Evolutionary conservation across 2,329 filamentous ascomycete species (phyloP).

Genomic region (Orbilia blumenaviensis): DNA sequence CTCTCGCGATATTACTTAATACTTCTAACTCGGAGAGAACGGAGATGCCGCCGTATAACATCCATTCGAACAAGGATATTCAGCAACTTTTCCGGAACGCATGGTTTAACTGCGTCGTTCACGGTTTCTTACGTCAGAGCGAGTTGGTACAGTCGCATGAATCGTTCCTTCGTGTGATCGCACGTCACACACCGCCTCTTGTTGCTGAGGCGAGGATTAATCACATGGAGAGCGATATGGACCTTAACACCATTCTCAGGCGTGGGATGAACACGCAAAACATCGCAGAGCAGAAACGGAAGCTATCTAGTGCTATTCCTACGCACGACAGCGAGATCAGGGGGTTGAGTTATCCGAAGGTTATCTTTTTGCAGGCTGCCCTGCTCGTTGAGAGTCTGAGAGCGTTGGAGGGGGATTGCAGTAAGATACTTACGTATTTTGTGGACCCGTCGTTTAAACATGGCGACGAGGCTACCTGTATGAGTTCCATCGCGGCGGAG

Average conservation of each 20-base stretch:
- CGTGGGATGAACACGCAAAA: conserved; percentile 84
- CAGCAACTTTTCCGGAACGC: conserved; percentile 79
- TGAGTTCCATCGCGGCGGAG: conserved; percentile 70
- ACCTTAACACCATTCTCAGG: conserved; percentile 90
- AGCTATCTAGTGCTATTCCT: conserved; percentile 77
- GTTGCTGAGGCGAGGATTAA: conserved; percentile 89
- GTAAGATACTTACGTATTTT: conserved; percentile 89
- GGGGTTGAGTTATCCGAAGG: conserved; percentile 84
- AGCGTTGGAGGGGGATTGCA: conserved; percentile 86
- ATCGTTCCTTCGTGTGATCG: conserved; percentile 82
- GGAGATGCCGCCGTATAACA: conserved; percentile 56
- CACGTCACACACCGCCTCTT: conserved; percentile 84
- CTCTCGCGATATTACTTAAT: conserved; percentile 85
- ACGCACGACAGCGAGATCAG: conserved; percentile 80
- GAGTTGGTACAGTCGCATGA: conserved; percentile 76
- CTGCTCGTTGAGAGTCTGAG: conserved; percentile 89
- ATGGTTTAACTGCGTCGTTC: conserved; percentile 97
- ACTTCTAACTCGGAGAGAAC: conserved; percentile 63
- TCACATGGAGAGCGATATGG: conserved; percentile 92
- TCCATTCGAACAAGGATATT: conserved; percentile 58
- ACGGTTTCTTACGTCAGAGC: conserved; percentile 83
- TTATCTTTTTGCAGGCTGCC: conserved; percentile 89
- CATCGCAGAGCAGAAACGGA: conserved; percentile 80
- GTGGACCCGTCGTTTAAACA: conserved; percentile 82
- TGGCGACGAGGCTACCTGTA: conserved; percentile 70